phyloP scores from a whole-genome alignment of 139 green algal genomes.

The Closterium sp. region DNA sequence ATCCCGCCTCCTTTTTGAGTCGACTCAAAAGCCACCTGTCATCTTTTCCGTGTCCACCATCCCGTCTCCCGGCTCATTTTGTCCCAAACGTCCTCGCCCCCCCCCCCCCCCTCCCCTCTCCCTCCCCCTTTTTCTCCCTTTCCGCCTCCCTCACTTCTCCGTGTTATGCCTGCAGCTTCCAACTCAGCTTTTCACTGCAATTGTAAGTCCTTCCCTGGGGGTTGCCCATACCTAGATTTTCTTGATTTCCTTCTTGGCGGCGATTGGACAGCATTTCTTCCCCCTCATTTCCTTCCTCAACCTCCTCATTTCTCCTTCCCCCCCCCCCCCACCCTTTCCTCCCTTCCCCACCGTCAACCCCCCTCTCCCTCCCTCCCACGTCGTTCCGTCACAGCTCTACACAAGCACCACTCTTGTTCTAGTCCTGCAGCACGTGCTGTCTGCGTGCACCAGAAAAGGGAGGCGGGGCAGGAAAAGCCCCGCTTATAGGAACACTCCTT shows the following conservation, averaged over 20 bases:
- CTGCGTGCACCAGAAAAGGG: neutral
- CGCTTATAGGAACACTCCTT: too few relatives aligned
- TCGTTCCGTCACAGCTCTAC: conserved; percentile 37
- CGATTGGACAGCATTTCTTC: too few relatives aligned
- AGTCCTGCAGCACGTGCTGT: conserved; percentile 45
- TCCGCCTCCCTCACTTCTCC: neutral
- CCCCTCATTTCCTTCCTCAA: too few relatives aligned
- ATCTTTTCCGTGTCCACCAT: too few relatives aligned
- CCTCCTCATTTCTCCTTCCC: too few relatives aligned
- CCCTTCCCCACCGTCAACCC: neutral
- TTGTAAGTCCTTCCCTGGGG: conserved; percentile 35
- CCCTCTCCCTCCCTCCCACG: neutral
- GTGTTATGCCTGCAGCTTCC: conserved; percentile 16
- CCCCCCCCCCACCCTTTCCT: too few relatives aligned
- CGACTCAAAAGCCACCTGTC: too few relatives aligned
- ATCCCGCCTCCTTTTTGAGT: too few relatives aligned
- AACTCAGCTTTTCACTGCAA: conserved; percentile 44
- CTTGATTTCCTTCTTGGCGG: too few relatives aligned
- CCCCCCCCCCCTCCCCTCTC: neutral
- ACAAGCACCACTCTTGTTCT: conserved; percentile 45
- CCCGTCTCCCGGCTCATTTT: too few relatives aligned
- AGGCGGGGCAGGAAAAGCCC: neutral
- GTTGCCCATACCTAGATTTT: too few relatives aligned
- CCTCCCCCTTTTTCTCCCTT: neutral
- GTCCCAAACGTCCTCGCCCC: too few relatives aligned